Evolutionary conservation across 805 yeast species (phyloP), one percentile per base, ranked within the genome.

Genomic region (Zygosaccharomyces rouxii): DNA sequence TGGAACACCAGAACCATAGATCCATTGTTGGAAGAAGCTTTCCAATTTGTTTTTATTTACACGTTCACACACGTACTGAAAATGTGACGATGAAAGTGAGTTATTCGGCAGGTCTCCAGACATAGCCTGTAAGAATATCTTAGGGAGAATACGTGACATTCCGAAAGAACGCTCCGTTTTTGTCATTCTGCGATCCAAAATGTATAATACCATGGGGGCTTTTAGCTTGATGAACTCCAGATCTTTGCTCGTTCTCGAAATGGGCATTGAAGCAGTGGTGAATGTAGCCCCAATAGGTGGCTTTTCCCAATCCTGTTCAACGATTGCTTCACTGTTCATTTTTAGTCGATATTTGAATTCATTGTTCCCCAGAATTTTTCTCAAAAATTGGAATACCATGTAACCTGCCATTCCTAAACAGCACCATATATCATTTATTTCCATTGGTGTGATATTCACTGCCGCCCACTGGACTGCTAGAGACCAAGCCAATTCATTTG

Each of bases 81-180:
- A 90, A 68, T 94, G 97, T 9, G 76, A 72, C 0, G 97, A 83
- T 5, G 95, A 83, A 22, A 92, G 66, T 38, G 81, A 78, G 10
- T 94, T 88, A 59, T 84, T 85, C 13, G 79, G 79, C 44, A 94
- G 71, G 58, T 94, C 99, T 14, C 95, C 96, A 6, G 96, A 87
- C 96, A 94, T 89, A 0, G 95, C 95, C 64, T 94, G 97, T 30
- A 94, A 69, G 54, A 92, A 88, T 22, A 94, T 72, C 57, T 92
- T 94, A 0, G 98, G 97, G 22, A 94, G 77, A 0, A 89, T 97
- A 53, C 99, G 79, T 3, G 90, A 81, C 51, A 94, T 72, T 2
- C 99, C 99, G 65, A 94, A 86, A 0, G 96, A 86, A 53, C 90
- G 84, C 63, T 95, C 98, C 1, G 97, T 89, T 62, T 94, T 94